Evolutionary conservation across 192 early-diverging fungal genomes (phyloP).

Genomic region (Phlyctochytrium planicorne): DNA sequence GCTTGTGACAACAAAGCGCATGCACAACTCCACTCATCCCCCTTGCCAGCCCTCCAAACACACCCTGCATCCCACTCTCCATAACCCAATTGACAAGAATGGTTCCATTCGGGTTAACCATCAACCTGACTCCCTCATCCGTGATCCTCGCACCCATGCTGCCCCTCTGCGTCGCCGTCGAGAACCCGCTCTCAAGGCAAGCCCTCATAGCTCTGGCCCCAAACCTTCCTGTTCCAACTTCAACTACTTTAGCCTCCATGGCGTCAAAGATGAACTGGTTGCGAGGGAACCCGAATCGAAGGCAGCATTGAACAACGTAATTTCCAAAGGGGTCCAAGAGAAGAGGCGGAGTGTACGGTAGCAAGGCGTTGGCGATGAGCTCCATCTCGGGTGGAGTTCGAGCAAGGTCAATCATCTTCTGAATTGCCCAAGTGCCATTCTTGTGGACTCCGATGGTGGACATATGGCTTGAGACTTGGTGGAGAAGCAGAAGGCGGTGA

Average conservation of each 20-base stretch:
- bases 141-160: slow-evolving; percentile 48
- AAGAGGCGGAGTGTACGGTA: slow-evolving; percentile 75
- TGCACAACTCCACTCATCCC: slow-evolving; percentile 63
- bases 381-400: slow-evolving; percentile 68
- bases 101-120: slow-evolving; percentile 89
- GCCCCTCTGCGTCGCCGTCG: slow-evolving; percentile 48
- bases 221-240: slow-evolving; percentile 90
- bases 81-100: slow-evolving; percentile 92
- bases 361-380: slow-evolving; percentile 43
- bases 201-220: slow-evolving; percentile 91
- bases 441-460: slow-evolving; percentile 94
- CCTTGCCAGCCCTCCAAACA: slow-evolving; percentile 83
- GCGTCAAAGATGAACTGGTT: slow-evolving; percentile 96
- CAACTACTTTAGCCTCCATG: slow-evolving; percentile 72
- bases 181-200: slow-evolving; percentile 87
- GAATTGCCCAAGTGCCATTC: slow-evolving; percentile 98
- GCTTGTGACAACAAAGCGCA: slow-evolving; percentile 83
- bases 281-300: slow-evolving; percentile 66
- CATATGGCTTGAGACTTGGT: slow-evolving; percentile 76
- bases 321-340: slow-evolving; percentile 96
- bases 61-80: slow-evolving; percentile 78
- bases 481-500: slow-evolving; percentile 73
- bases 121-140: slow-evolving; percentile 73
- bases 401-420: slow-evolving; percentile 94
- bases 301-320: slow-evolving; percentile 96